Evolutionary conservation across 306 rosid species (phyloP), one percentile per base, ranked within the genome.

Genomic region (Boehmeria nivea): DNA sequence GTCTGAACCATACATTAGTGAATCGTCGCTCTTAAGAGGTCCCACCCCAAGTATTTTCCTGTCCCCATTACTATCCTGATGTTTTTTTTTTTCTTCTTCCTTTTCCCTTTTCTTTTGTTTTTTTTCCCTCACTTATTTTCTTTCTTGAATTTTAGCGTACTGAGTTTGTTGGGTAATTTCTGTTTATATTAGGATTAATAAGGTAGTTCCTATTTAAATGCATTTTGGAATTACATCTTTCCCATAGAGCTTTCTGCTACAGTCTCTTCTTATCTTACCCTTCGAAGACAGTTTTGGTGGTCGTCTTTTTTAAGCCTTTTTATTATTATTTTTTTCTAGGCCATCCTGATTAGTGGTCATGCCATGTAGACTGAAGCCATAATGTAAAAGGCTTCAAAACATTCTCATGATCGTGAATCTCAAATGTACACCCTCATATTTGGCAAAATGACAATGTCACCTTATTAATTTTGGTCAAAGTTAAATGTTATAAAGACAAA

Each of bases 1-100:
- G 81, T 64, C 60, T 74, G 79, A 79, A 64, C 76, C 81, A 65
- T 78, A 68, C 82, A 50, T 68, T 70, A 71, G 74, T 68, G 40
- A 74, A 72, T 60, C 45, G 17, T 72, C 70, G 68, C 73, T 17
- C 66, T 54, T 43, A 54, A 54, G 37, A 48, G 50, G 48, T 4
- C 40, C n/a, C n/a, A 37, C 18, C 39, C 57, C 47, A 48, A 58
- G 23, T 48, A 20, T 6, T 60, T 60, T 54, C 40, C 27, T 54
- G 15, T 43, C 53, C 25, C 22, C 63, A 12, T 28, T 69, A 36
- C 54, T 52, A 22, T n/a, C n/a, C n/a, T n/a, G n/a, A n/a, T n/a
- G n/a, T n/a, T n/a, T n/a, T n/a, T n/a, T n/a, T n/a, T n/a, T n/a
- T n/a, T n/a, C n/a, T n/a, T n/a, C n/a, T n/a, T n/a, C n/a, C n/a